Percentiles rank a stretch among this genome's conserved stretches.
These are phyloP conservation scores for Metarhizium humberi DNA, from an alignment of 2,329 filamentous ascomycete genomes.

Conservation along the genomic window DNA sequence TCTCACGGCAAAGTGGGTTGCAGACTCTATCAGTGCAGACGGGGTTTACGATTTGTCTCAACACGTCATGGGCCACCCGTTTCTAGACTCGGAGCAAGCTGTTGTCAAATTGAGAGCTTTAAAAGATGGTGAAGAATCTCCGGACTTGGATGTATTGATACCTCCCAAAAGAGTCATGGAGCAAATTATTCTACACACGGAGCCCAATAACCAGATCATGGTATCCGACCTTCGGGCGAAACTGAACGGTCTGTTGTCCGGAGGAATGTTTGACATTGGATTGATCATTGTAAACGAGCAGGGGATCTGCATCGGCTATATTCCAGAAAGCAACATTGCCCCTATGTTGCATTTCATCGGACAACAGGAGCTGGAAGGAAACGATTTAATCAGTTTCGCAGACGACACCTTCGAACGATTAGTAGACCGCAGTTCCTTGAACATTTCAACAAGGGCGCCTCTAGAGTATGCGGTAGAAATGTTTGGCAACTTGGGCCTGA, in stretches of 20 bases:
- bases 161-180: slow-evolving; percentile 45
- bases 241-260: slow-evolving; percentile 32
- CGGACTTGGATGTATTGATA: slow-evolving; percentile 35
- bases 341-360: slow-evolving; percentile 32
- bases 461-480: slow-evolving; percentile 51
- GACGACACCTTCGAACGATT: slow-evolving; percentile 31
- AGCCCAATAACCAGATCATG: slow-evolving; percentile 22
- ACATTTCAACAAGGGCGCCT: slow-evolving; percentile 39
- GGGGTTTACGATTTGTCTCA: slow-evolving; percentile 53
- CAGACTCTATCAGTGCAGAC: slow-evolving; percentile 41
- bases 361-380: slow-evolving; percentile 12
- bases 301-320: slow-evolving; percentile 42
- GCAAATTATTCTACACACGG: slow-evolving; percentile 43
- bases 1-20: slow-evolving; percentile 48
- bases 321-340: slow-evolving; percentile 43
- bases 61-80: slow-evolving; percentile 47
- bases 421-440: slow-evolving; percentile 44
- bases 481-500: slow-evolving; percentile 47
- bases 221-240: slow-evolving; percentile 35
- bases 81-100: slow-evolving; percentile 43
- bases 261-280: slow-evolving; percentile 48
- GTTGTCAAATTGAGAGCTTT: slow-evolving; percentile 18
- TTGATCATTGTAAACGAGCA: slow-evolving; percentile 42
- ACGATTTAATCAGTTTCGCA: slow-evolving; percentile 20
- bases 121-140: slow-evolving; percentile 25